phyloP scores from a whole-genome alignment of 108 stramenopile genomes.

The Skeletonema menzelii region DNA sequence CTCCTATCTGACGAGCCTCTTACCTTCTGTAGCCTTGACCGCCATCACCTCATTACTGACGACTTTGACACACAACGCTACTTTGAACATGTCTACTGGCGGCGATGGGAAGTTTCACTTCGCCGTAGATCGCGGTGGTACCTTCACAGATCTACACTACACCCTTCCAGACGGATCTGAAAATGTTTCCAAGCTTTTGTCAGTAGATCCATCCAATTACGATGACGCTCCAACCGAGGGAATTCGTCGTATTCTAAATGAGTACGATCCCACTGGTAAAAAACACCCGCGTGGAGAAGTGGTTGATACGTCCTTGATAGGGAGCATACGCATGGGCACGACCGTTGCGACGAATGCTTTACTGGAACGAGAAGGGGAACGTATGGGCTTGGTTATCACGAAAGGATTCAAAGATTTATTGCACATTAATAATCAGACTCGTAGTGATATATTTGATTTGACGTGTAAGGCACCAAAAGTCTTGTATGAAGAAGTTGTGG shows the following conservation, averaged over 20 bases:
- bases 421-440: slow-evolving; percentile 94
- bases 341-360: slow-evolving; percentile 98
- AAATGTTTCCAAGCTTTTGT: slow-evolving; percentile 86
- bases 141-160: slow-evolving; percentile 95
- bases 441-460: slow-evolving; percentile 91
- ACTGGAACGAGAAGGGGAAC: slow-evolving; percentile 93
- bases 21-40: too few species aligned
- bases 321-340: slow-evolving; percentile 95
- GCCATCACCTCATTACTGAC: too few species aligned
- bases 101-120: slow-evolving; percentile 88
- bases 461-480: slow-evolving; percentile 71
- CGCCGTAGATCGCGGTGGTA: slow-evolving; percentile 96
- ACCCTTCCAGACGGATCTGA: slow-evolving; percentile 65
- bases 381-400: slow-evolving; percentile 90
- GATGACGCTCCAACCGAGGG: slow-evolving; percentile 97
- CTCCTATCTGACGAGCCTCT: too few species aligned
- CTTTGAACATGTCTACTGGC: neutral
- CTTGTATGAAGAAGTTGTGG: slow-evolving; percentile 91
- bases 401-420: slow-evolving; percentile 91
- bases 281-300: slow-evolving; percentile 66
- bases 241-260: slow-evolving; percentile 88
- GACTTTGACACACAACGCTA: too few species aligned
- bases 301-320: slow-evolving; percentile 78
- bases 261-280: slow-evolving; percentile 64
- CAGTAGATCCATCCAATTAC: slow-evolving; percentile 94